Base-by-base conservation (phyloP, 768 basidiomycete species). In the Lactifluus rugatus region DNA sequence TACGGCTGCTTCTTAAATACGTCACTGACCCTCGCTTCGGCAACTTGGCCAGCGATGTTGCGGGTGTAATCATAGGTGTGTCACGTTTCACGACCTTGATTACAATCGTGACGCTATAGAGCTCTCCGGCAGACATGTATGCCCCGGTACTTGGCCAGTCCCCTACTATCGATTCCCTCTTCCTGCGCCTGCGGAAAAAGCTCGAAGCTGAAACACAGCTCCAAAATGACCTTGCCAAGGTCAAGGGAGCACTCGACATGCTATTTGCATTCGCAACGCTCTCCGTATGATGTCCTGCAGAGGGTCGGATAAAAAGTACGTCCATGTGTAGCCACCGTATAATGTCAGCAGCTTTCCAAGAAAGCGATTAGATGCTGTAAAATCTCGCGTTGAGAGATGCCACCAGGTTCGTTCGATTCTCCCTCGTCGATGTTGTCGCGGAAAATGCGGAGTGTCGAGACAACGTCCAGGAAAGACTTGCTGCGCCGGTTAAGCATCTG, bases 211-310 rank as follows among this genome's bases (percentile, higher is more conserved):
- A 99, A 70, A 73, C 97, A 52, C 81, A 79, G 23, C 93, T 99
- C 71, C 93, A 97, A 71, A 81, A 81, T 63, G 91, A 97, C 69
- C 72, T 98, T 51, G 73, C 82, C 60, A 87, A 86, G 72, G 75
- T 87, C 51, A 85, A 82, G 67, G 95, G 93, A 55, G 90, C 92
- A 53, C 73, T 99, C 62, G 87, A 92, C 61, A 97, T 99, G 94
- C 75, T 97, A 56, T 74, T 92, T 59, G 79, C 85, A 31, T 82
- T 83, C 23, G 75, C 76, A 57, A 70, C 75, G 48, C 67, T 81
- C 46, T 66, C 63, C 25, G 62, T 32, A 37, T 64, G 49, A 57
- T n/a, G 54, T 21, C 36, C 17, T 37, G 42, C 32, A 48, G 28
- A 28, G 31, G 6, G 25, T 57, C 65, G 57, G 52, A 63, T 49